These are phyloP conservation scores for Huntiella omanensis DNA, from an alignment of 2,329 filamentous ascomycete species.

Conservation along the genomic window DNA sequence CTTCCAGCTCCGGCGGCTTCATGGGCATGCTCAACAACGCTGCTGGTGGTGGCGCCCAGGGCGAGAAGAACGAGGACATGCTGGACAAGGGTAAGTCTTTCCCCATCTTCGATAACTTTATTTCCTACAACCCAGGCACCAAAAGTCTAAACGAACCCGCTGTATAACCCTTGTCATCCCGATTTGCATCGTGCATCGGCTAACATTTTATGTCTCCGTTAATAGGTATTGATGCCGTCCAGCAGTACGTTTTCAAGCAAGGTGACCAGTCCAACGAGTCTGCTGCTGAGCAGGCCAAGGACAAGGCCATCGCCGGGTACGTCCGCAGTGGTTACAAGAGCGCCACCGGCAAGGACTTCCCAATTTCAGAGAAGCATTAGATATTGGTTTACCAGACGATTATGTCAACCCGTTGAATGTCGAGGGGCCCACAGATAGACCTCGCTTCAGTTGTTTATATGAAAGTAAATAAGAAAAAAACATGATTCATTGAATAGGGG, in stretches of 20 bases:
- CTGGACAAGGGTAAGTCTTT: constrained; percentile 52
- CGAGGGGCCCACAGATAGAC: no score
- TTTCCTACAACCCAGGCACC: neutral
- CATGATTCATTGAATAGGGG: no score
- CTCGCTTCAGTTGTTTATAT: no score
- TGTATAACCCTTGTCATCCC: neutral
- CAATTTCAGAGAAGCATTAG: constrained; percentile 47
- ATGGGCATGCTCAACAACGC: constrained; percentile 52
- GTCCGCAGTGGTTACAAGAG: constrained; percentile 54
- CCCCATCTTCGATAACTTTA: neutral
- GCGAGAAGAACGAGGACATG: constrained; percentile 67
- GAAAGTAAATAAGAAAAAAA: no score
- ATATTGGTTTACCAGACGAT: no score
- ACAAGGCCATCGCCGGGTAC: constrained; percentile 57
- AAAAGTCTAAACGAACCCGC: neutral
- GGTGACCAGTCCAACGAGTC: constrained; percentile 54
- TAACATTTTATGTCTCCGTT: neutral
- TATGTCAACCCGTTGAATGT: no score
- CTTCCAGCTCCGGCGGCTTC: constrained; percentile 32
- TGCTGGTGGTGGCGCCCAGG: constrained; percentile 52
- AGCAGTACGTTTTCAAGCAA: constrained; percentile 53
- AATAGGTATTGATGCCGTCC: constrained; percentile 55
- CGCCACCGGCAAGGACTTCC: constrained; percentile 47
- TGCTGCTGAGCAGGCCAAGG: constrained; percentile 66
- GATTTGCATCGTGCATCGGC: neutral